Evolutionary conservation across 2,329 filamentous ascomycete genomes (phyloP).

Genomic region (Xylaria multiplex): DNA sequence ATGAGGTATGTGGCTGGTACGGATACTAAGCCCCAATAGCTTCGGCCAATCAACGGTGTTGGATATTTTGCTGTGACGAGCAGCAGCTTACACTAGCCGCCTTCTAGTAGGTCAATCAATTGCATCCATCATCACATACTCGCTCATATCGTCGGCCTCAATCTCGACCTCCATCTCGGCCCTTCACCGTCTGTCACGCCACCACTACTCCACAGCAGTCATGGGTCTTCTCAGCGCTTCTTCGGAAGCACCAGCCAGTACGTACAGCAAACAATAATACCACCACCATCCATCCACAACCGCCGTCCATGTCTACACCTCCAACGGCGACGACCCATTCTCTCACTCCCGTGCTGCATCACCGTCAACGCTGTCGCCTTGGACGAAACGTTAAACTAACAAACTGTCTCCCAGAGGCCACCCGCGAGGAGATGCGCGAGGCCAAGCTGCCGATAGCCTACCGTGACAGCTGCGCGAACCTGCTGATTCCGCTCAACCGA

Average conservation of each 20-base stretch:
- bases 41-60: constrained; percentile 8
- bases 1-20: constrained; percentile 3
- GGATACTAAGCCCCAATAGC: too few relatives aligned
- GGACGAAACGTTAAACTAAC: background rate
- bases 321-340: too few relatives aligned
- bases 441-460: constrained; percentile 89
- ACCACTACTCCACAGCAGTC: constrained; percentile 16
- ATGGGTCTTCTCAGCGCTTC: constrained; percentile 45
- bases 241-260: constrained; percentile 46
- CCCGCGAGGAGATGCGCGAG: constrained; percentile 92
- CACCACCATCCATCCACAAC: too few relatives aligned
- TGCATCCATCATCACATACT: background rate
- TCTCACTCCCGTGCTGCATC: too few relatives aligned
- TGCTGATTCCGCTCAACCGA: constrained; percentile 94
- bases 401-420: constrained; percentile 66
- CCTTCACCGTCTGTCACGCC: background rate
- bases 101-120: background rate
- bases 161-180: background rate
- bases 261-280: constrained; percentile 15
- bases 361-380: background rate
- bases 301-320: background rate
- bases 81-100: background rate
- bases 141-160: background rate
- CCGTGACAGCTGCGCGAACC: constrained; percentile 93
- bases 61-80: background rate